Evolutionary conservation across 768 basidiomycete species (phyloP), one percentile per base, ranked within the genome.

Genomic region (Dentipellis sp.): DNA sequence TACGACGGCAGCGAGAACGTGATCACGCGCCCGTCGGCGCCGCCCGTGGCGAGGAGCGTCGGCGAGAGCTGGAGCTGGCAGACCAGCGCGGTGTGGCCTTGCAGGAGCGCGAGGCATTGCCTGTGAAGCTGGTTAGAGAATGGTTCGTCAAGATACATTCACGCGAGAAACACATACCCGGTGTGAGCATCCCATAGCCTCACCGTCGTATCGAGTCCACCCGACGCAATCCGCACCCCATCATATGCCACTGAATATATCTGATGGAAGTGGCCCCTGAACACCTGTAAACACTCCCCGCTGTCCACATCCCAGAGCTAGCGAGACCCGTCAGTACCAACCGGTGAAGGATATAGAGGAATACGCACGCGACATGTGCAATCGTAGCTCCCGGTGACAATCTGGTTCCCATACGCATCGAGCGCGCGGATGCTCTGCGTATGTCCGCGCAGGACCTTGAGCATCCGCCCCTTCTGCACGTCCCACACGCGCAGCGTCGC

Each of bases 151-250:
- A 45, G 37, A 22, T 23, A 22, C 17, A 37, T 21, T 21, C 4
- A 14, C 14, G 21, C 36, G 14, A 10, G 17, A 9, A 8, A 23
- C 63, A 78, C 78, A 58, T 82, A 80, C 0, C 82, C 81, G 0
- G 89, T 74, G 54, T 90, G 78, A 6, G 86, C 90, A 63, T 99
- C 95, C 95, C 95, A 99, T 51, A 97, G 87, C 65, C 97, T 95
- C 54, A 98, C 94, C 17, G 97, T 93, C 60, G 98, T 97, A 69
- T 98, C 97, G 66, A 98, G 97, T 0, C 94, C 95, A 2, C 95
- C 95, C 61, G 91, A 93, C 0, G 95, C 95, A 21, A 99, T 77
- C 17, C 95, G 74, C 68, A 93, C 87, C 0, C 94, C 92, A 62
- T 94, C 94, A 2, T 75, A 98, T 56, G 84, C 85, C 53, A 98